These are phyloP conservation scores for Serendipita indica DNA, from an alignment of 768 basidiomycete genomes.

Conservation along the genomic window DNA sequence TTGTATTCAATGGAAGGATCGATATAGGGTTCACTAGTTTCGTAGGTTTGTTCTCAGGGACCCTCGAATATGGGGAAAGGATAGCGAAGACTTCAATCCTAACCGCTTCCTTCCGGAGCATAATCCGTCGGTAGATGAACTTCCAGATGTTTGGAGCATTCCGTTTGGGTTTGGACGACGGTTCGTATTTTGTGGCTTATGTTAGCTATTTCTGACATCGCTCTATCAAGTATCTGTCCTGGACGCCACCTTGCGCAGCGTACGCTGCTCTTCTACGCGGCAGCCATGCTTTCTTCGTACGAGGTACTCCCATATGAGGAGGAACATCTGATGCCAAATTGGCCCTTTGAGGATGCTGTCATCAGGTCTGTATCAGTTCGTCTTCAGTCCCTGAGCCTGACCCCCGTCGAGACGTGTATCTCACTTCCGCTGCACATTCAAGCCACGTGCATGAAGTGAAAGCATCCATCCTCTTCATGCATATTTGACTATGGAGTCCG, in stretches of 20 bases:
- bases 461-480: not conserved
- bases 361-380: too few species aligned
- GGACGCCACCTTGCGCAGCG: not conserved
- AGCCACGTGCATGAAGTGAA: too few species aligned
- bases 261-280: not conserved
- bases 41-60: not conserved
- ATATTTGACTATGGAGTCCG: too few species aligned
- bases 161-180: slow-evolving; percentile 2
- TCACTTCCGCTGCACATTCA: too few species aligned
- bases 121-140: not conserved
- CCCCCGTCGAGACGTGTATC: too few species aligned
- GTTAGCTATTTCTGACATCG: not conserved
- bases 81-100: not conserved
- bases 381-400: too few species aligned
- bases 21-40: too few species aligned
- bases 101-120: not conserved
- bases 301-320: not conserved
- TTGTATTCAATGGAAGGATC: too few species aligned
- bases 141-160: not conserved
- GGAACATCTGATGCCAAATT: too few species aligned
- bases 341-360: too few species aligned
- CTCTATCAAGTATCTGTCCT: not conserved
- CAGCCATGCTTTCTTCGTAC: not conserved
- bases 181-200: not conserved
- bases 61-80: not conserved